phyloP scores from a whole-genome alignment of 306 rosid species.

The Trifolium dubium region DNA sequence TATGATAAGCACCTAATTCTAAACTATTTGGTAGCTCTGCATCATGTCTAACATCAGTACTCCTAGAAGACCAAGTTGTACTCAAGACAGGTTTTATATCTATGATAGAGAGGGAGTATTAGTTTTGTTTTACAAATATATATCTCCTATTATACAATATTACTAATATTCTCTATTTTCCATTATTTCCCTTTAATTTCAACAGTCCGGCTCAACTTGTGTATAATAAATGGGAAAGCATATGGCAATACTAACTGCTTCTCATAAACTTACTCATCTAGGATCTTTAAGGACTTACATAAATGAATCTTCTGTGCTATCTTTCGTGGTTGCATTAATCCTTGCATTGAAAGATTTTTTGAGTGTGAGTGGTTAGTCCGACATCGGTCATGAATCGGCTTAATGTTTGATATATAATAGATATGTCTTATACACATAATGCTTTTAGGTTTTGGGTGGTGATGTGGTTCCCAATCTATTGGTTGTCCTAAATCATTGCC shows the following conservation, averaged over 20 bases:
- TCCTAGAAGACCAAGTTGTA: conserved; percentile 8
- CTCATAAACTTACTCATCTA: not conserved
- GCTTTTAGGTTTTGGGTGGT: too few species aligned
- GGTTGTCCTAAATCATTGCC: too few species aligned
- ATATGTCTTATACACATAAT: too few species aligned
- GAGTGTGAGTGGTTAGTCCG: too few species aligned
- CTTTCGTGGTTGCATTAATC: conserved; percentile 10
- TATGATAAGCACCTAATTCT: not conserved
- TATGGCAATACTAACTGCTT: conserved; percentile 11
- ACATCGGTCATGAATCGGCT: too few species aligned
- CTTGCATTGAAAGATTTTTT: too few species aligned
- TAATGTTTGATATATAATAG: too few species aligned
- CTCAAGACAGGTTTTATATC: not conserved
- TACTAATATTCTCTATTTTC: not conserved
- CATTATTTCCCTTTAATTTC: conserved; percentile 8
- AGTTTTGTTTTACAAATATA: conserved; percentile 1
- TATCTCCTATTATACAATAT: not conserved
- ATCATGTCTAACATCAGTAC: not conserved
- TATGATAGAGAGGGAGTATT: not conserved
- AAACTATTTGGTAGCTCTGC: conserved; percentile 7
- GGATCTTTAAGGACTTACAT: conserved; percentile 20
- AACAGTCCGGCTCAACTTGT: conserved; percentile 15
- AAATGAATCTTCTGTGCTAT: not conserved
- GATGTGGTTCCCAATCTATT: too few species aligned
- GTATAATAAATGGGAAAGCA: not conserved